phyloP scores from a whole-genome alignment of 306 rosid species.

The Trifolium pratense region DNA sequence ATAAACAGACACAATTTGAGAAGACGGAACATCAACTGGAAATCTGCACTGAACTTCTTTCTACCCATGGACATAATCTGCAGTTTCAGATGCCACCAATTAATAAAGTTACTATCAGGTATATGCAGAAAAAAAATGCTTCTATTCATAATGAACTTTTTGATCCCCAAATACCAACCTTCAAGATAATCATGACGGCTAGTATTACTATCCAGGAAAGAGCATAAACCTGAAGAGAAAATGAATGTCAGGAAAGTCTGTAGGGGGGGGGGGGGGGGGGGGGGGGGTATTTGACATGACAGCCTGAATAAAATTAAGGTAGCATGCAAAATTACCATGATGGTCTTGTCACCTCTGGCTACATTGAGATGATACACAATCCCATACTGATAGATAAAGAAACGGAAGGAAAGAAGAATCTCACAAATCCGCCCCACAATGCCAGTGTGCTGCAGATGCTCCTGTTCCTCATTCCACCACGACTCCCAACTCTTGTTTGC shows the following conservation, averaged over 20 bases:
- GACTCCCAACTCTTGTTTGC: slow-evolving; percentile 97
- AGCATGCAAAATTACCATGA: slow-evolving; percentile 61
- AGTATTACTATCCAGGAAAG: slow-evolving; percentile 95
- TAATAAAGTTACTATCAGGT: slow-evolving; percentile 30
- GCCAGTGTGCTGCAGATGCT: slow-evolving; percentile 84
- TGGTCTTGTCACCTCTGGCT: slow-evolving; percentile 71
- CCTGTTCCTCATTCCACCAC: slow-evolving; percentile 99
- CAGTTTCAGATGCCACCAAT: slow-evolving; percentile 48
- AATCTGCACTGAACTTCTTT: slow-evolving; percentile 91
- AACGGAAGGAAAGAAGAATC: slow-evolving; percentile 70
- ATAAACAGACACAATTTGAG: slow-evolving; percentile 78
- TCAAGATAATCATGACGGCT: slow-evolving; percentile 79
- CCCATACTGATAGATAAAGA: slow-evolving; percentile 90
- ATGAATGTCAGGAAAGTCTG: slow-evolving; percentile 36
- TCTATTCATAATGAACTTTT: slow-evolving; percentile 27
- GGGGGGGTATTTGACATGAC: slow-evolving; percentile 30
- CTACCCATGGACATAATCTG: slow-evolving; percentile 95
- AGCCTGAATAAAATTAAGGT: slow-evolving; percentile 27
- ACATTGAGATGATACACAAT: slow-evolving; percentile 85
- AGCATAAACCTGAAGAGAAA: slow-evolving; percentile 76
- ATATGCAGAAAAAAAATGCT: slow-evolving; percentile 19
- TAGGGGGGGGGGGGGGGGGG: background rate
- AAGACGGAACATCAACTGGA: slow-evolving; percentile 96
- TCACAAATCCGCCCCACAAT: slow-evolving; percentile 73
- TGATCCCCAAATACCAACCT: slow-evolving; percentile 57